Conservation (phyloP, 2,329 filamentous ascomycete genomes). For the Dactylonectria estremocensis region DNA sequence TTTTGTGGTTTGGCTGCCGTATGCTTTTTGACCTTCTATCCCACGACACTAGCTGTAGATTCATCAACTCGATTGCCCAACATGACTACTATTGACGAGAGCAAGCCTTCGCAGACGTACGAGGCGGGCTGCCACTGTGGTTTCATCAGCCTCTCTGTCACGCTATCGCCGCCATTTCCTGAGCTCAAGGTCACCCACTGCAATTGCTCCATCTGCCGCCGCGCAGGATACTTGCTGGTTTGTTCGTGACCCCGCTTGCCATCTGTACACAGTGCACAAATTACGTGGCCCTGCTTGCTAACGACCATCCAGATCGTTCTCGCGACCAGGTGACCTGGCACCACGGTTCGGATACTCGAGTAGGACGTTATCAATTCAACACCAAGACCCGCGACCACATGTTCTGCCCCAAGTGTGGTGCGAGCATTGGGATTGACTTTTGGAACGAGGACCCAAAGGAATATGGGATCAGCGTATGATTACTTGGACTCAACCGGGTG, state of each 20-base stretch:
- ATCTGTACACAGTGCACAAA: no score
- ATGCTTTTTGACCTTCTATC: neutral
- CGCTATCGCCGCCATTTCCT: conserved; percentile 64
- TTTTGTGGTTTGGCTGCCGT: neutral
- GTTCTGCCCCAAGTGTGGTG: conserved; percentile 64
- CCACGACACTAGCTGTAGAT: neutral
- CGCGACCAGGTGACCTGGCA: conserved; percentile 61
- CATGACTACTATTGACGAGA: conserved; percentile 36
- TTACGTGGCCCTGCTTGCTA: neutral
- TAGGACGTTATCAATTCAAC: conserved; percentile 59
- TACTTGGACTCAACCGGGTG: neutral
- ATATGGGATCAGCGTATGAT: conserved; percentile 63
- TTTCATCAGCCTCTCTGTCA: conserved; percentile 63
- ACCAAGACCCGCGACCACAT: conserved; percentile 63
- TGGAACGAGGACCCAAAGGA: conserved; percentile 42
- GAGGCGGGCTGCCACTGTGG: conserved; percentile 69
- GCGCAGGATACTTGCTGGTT: conserved; percentile 67
- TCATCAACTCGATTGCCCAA: neutral
- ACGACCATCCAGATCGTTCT: conserved; percentile 52
- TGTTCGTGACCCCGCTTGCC: conserved; percentile 49
- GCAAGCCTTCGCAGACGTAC: conserved; percentile 57
- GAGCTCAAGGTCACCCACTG: conserved; percentile 63
- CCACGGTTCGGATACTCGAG: conserved; percentile 52
- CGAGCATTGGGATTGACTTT: conserved; percentile 65
- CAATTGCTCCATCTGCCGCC: conserved; percentile 68